phyloP scores from a whole-genome alignment of 371 early-diverging fungal species.

The Rhizopus microsporus region DNA sequence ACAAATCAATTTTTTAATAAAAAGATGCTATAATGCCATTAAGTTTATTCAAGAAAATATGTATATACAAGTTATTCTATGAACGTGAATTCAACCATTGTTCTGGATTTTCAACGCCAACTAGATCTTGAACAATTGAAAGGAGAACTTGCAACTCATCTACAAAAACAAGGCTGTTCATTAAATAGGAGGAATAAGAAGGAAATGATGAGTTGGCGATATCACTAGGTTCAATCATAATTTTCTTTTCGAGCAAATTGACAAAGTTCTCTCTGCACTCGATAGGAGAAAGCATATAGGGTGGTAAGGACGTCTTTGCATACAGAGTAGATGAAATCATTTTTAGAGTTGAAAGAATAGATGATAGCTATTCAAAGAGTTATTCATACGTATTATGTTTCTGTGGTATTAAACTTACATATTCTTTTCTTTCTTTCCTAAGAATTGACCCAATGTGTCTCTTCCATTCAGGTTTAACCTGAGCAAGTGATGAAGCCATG shows the following conservation, averaged over 20 bases:
- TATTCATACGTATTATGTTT: neutral
- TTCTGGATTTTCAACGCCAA: slow-evolving; percentile 44
- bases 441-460: slow-evolving; percentile 26
- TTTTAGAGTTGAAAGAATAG: slow-evolving; percentile 43
- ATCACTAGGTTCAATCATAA: slow-evolving; percentile 26
- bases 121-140: slow-evolving; percentile 28
- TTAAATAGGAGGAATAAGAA: slow-evolving; percentile 36
- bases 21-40: no score
- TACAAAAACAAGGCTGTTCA: slow-evolving; percentile 37
- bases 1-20: no score
- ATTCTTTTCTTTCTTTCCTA: slow-evolving; percentile 36
- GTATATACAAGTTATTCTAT: slow-evolving; percentile 5
- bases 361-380: slow-evolving; percentile 30
- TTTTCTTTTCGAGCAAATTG: slow-evolving; percentile 25
- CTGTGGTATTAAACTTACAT: slow-evolving; percentile 23
- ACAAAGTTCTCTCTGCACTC: slow-evolving; percentile 30
- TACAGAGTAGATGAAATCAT: slow-evolving; percentile 39
- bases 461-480: slow-evolving; percentile 25
- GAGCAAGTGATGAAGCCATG: slow-evolving; percentile 32
- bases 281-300: slow-evolving; percentile 36
- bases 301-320: slow-evolving; percentile 45
- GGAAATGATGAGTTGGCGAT: slow-evolving; percentile 33
- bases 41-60: neutral
- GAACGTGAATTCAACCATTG: slow-evolving; percentile 31
- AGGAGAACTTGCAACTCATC: slow-evolving; percentile 35